Base-by-base conservation (phyloP, 2,329 filamentous ascomycete genomes). In the Fusarium sp. region DNA sequence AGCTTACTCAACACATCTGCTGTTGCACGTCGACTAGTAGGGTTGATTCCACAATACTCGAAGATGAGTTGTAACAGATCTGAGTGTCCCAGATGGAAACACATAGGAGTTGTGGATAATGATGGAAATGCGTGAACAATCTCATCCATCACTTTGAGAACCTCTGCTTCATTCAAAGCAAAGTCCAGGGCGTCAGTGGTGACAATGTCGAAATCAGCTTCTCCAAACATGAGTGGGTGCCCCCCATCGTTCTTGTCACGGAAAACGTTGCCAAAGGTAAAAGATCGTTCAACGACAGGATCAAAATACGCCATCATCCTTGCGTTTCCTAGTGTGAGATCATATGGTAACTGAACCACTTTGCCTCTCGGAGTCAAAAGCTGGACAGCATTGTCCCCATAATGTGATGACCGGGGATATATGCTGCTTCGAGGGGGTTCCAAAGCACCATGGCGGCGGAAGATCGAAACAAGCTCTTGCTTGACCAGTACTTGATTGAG, bases 131-230 rank as follows among this genome's bases (percentile, higher is more conserved):
- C 88, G 53, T 91, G 87, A 20, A 97, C 88, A 44, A 98, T 92
- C 79, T 99, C 96, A 79, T 99, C 96, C 27, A 98, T 84, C 5
- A 98, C 95, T 76, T 98, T 98, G 74, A 99, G 89, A 1, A 94
- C 92, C 81, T 98, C 95, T 0, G 95, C 95, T 81, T 99, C 96
- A 77, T 97, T 97, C 62, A 98, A 81, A 2, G 94, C 92, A 49
- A 97, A 85, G 77, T 98, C 94, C 9, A 94, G 82, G 2, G 92
- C 92, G 74, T 95, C 91, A 47, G 90, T 88, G 1, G 94, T 95
- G n/a, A 97, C 88, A 66, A 99, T 94, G 81, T 99, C 96, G 80
- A 98, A 99, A 80, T 98, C 95, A 5, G 97, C 95, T 79, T 98
- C 96, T 14, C 93, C 92, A 79, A 94, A 92, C 77, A 92, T 92